Evolutionary conservation across 1,284 basidiomycete genomes (phyloP).

Genomic region (Marasmius tenuissimus): DNA sequence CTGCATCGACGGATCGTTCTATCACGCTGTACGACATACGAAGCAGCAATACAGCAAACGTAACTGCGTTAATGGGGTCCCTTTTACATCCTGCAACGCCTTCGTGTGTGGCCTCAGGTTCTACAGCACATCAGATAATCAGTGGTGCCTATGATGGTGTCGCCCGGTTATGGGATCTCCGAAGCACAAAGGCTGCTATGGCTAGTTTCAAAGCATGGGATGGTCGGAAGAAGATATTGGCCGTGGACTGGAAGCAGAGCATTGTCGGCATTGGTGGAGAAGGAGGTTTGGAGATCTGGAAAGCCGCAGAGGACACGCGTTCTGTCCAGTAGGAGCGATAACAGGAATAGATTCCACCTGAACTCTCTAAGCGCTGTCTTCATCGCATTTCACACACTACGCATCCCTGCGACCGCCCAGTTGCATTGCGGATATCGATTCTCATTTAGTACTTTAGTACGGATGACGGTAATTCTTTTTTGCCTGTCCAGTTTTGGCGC

Average conservation of each 20-base stretch:
- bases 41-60: conserved; percentile 30
- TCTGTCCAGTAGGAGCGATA: not conserved
- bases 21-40: conserved; percentile 65
- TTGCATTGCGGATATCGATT: no score
- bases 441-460: no score
- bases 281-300: conserved; percentile 83
- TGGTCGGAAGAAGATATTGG: conserved; percentile 61
- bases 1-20: conserved; percentile 68
- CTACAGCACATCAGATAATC: conserved; percentile 61
- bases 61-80: conserved; percentile 44
- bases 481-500: no score
- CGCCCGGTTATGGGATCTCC: conserved; percentile 85
- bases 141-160: conserved; percentile 85
- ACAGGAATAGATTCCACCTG: no score
- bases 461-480: no score
- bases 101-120: conserved; percentile 63
- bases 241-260: conserved; percentile 75
- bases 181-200: conserved; percentile 65
- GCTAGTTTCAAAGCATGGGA: conserved; percentile 69
- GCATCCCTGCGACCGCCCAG: no score
- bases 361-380: no score
- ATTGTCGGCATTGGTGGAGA: conserved; percentile 81
- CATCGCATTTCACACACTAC: no score
- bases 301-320: conserved; percentile 37
- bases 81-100: conserved; percentile 77